A percentile compares a stretch with the other conserved stretches of the same genome.
phyloP scores from a whole-genome alignment of 2,329 filamentous ascomycete species.

The Alternaria brassicae region DNA sequence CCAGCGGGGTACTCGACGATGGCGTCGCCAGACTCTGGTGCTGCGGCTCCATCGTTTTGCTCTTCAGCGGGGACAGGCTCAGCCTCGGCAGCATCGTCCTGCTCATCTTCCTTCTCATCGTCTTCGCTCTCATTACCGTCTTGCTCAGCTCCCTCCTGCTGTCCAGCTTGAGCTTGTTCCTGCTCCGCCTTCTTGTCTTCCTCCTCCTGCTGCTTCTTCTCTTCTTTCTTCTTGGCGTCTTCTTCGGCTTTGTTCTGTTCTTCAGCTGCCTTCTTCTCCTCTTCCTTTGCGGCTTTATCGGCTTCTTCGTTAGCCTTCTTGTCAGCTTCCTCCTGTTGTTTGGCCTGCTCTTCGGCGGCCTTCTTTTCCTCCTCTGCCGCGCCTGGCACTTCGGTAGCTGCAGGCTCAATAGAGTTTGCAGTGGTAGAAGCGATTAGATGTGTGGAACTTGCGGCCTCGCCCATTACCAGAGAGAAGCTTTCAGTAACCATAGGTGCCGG shows the following conservation, averaged over 20 bases:
- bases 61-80: conserved; percentile 1
- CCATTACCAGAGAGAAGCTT: conserved; percentile 19
- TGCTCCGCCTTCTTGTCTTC: not conserved
- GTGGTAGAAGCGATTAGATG: not conserved
- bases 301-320: conserved; percentile 1
- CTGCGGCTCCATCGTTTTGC: conserved; percentile 1
- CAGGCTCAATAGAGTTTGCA: not conserved
- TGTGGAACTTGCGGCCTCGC: conserved; percentile 3
- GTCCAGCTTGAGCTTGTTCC: not conserved
- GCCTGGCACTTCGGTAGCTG: not conserved
- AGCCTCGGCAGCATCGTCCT: conserved; percentile 1
- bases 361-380: not conserved
- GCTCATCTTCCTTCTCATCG: conserved; percentile 6
- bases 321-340: not conserved
- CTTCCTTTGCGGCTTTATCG: too few species aligned
- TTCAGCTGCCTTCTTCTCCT: not conserved
- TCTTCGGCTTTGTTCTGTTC: conserved; percentile 2
- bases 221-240: not conserved
- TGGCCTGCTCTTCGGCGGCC: not conserved
- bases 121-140: conserved; percentile 1
- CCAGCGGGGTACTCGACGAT: conserved; percentile 14
- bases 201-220: not conserved
- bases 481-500: conserved; percentile 14
- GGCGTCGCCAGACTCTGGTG: conserved; percentile 1
- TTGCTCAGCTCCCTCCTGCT: not conserved